These are phyloP conservation scores for Closterium sp. DNA, from an alignment of 139 green algal species.

Conservation along the genomic window DNA sequence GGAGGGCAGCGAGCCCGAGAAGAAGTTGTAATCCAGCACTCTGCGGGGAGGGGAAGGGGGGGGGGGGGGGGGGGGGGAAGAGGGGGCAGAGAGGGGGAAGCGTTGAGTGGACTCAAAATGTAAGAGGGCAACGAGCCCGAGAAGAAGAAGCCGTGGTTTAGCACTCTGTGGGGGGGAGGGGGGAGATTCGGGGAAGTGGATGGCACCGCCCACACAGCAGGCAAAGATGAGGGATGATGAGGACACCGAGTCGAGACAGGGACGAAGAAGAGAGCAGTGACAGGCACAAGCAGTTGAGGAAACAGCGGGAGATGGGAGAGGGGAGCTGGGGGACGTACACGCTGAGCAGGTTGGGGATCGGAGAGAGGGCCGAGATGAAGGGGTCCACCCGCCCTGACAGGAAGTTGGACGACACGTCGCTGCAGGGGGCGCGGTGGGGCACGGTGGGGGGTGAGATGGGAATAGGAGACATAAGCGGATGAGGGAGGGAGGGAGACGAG, in stretches of 20 bases:
- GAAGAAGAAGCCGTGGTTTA: background rate
- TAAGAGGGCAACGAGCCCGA: background rate
- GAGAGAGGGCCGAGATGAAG: background rate
- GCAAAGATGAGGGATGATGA: background rate
- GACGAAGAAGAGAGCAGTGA: too few species aligned
- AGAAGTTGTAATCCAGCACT: background rate
- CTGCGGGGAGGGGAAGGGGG: background rate
- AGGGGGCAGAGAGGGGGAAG: background rate
- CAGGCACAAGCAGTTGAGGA: too few species aligned
- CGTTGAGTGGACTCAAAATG: too few species aligned
- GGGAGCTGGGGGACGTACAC: background rate
- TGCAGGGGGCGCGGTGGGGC: background rate
- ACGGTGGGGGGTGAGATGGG: too few species aligned
- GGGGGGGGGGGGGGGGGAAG: too few species aligned
- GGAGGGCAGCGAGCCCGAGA: background rate
- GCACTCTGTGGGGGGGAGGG: background rate
- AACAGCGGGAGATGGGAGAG: background rate
- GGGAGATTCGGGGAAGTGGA: too few species aligned
- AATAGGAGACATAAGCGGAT: too few species aligned
- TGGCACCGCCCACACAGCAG: background rate
- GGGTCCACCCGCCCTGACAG: background rate
- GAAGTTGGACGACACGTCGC: background rate
- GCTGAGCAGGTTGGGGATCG: background rate
- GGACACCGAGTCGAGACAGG: too few species aligned
- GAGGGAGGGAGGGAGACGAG: too few species aligned